phyloP scores from a whole-genome alignment of 208 protist genomes.

The Leishmania amazonensis region DNA sequence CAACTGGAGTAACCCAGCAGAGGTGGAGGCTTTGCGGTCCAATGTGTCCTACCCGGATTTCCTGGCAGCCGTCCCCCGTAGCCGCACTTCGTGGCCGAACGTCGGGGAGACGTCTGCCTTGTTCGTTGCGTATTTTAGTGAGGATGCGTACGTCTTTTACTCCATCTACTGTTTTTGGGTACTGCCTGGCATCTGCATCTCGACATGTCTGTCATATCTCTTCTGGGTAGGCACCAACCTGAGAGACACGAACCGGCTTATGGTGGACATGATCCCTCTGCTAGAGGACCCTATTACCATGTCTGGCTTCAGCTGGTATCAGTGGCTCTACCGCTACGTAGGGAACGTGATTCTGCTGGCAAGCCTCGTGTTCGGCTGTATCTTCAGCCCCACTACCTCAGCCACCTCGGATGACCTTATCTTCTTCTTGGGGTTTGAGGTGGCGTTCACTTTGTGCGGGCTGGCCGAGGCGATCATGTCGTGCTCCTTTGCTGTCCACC shows the following conservation, averaged over 20 bases:
- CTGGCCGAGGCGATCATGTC: slow-evolving; percentile 45
- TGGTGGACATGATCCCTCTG: slow-evolving; percentile 58
- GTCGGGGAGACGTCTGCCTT: slow-evolving; percentile 40
- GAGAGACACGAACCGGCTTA: slow-evolving; percentile 46
- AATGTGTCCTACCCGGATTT: slow-evolving; percentile 41
- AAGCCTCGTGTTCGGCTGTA: slow-evolving; percentile 58
- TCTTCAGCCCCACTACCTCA: slow-evolving; percentile 55
- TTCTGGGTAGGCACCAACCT: slow-evolving; percentile 63
- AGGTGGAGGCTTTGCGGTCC: slow-evolving; percentile 14
- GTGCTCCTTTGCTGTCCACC: slow-evolving; percentile 58
- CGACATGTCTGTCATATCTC: slow-evolving; percentile 57
- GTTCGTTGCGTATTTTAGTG: slow-evolving; percentile 57
- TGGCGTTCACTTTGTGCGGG: slow-evolving; percentile 53
- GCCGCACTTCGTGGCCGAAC: slow-evolving; percentile 38
- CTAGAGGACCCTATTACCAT: slow-evolving; percentile 75
- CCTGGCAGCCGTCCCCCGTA: slow-evolving; percentile 29
- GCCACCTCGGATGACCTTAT: slow-evolving; percentile 40
- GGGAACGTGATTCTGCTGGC: slow-evolving; percentile 50
- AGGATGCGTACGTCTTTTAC: slow-evolving; percentile 65
- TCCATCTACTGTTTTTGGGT: slow-evolving; percentile 68
- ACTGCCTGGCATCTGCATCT: slow-evolving; percentile 55
- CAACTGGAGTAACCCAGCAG: slow-evolving; percentile 27
- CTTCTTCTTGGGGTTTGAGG: slow-evolving; percentile 70
- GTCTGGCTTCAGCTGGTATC: slow-evolving; percentile 44
- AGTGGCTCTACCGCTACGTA: slow-evolving; percentile 44